A percentile compares a stretch with the other conserved stretches of the same genome.
Evolutionary conservation across 306 rosid genomes (phyloP).

Genomic region (Sindora glabra): DNA sequence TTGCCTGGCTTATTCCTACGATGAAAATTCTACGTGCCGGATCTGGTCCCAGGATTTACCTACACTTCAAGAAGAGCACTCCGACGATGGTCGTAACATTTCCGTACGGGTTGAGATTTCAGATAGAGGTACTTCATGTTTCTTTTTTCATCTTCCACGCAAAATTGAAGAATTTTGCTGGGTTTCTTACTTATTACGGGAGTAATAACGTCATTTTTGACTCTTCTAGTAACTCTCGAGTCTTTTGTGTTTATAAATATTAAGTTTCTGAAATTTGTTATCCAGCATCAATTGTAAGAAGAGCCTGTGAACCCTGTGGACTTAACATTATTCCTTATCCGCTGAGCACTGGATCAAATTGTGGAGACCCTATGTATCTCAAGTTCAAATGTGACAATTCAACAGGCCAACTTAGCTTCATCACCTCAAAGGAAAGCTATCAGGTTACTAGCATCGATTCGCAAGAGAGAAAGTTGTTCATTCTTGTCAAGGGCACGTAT

Average conservation of each 20-base stretch:
- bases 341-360: slow-evolving; percentile 25
- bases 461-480: neutral
- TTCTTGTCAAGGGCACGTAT: neutral
- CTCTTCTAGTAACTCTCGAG: too few relatives aligned
- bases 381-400: slow-evolving; percentile 12
- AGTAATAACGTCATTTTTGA: neutral
- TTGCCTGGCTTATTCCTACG: slow-evolving; percentile 37
- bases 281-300: slow-evolving; percentile 23
- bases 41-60: slow-evolving; percentile 15
- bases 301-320: slow-evolving; percentile 39
- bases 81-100: neutral
- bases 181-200: neutral
- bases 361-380: slow-evolving; percentile 36
- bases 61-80: slow-evolving; percentile 17
- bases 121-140: slow-evolving; percentile 24
- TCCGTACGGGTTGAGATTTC: neutral
- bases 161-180: too few relatives aligned
- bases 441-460: neutral
- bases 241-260: too few relatives aligned
- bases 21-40: neutral
- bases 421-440: neutral
- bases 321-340: slow-evolving; percentile 43
- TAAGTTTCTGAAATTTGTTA: neutral
- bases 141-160: too few relatives aligned
- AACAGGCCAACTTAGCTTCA: slow-evolving; percentile 16